Evolutionary conservation across 2,329 filamentous ascomycete genomes (phyloP).

Genomic region (Phaeosphaeria sp.): DNA sequence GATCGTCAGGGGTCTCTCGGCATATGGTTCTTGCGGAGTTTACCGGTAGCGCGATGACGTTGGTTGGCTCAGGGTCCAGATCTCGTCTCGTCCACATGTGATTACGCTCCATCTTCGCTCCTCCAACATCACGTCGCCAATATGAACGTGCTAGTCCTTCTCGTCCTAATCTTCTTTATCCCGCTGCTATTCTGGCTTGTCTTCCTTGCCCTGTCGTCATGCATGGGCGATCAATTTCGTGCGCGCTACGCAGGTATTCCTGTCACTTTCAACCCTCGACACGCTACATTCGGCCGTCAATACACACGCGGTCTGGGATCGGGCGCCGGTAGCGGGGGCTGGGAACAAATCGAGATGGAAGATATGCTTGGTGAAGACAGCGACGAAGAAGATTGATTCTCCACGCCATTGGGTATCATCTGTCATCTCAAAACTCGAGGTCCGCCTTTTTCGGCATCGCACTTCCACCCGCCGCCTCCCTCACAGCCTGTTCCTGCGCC

Average conservation of each 20-base stretch:
- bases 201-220: conserved; percentile 63
- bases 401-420: background rate
- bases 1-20: conserved; percentile 22
- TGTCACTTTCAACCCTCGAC: conserved; percentile 49
- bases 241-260: conserved; percentile 49
- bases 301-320: conserved; percentile 64
- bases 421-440: conserved; percentile 67
- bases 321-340: conserved; percentile 61
- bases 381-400: conserved; percentile 23
- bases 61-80: conserved; percentile 20
- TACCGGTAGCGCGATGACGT: conserved; percentile 29
- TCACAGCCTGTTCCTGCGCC: conserved; percentile 58
- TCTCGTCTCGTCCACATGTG: conserved; percentile 14
- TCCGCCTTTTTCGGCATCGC: conserved; percentile 63
- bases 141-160: conserved; percentile 44
- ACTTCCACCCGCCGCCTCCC: conserved; percentile 48
- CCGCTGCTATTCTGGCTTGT: conserved; percentile 51
- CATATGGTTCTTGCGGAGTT: conserved; percentile 3
- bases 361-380: conserved; percentile 61
- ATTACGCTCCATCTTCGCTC: conserved; percentile 18
- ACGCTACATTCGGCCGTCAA: conserved; percentile 60
- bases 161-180: conserved; percentile 43
- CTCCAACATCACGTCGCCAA: conserved; percentile 14
- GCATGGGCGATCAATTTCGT: conserved; percentile 61
- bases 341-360: conserved; percentile 69